Base-by-base conservation (phyloP, 1,284 basidiomycete genomes). In the Sparassis latifolia region DNA sequence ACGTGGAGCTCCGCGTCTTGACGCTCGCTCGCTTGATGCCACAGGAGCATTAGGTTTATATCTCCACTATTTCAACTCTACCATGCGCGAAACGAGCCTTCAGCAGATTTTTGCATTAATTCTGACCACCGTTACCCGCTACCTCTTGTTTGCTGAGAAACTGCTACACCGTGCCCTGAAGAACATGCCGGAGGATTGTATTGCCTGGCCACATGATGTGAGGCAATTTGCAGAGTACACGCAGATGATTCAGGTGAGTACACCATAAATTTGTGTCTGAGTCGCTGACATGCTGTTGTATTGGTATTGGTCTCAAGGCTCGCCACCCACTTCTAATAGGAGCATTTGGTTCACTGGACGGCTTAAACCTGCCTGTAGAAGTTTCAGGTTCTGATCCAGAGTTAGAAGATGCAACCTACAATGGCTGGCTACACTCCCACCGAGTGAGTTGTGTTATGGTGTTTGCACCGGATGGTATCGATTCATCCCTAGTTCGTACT, bases 331-430 rank as follows among this genome's bases (percentile, higher is more conserved):
- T 59, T 0, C 65, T 78, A 2, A 49, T 39, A 4, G 72, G 72
- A 0, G 73, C 71, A 4, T 74, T 78, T 61, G 71, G 66, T 4
- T 57, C 48, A 31, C 45, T 66, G 2, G 62, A 69, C 51, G 66
- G 66, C 0, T 45, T 69, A 2, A 67, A 66, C 33, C 45, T 69
- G 2, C 53, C 55, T 1, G 53, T 58, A 0, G 55, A 57, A 10
- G 48, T 45, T 1, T 61, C 63, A 1, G 51, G 10, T 6, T 6
- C 50, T 37, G 69, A 79, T 59, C 52, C 56, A 0, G 69, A 73
- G 9, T 61, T 75, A 2, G 71, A 78, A 54, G 77, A 78, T 63
- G 67, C 69, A 1, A 77, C 70, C 4, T 78, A 69, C 52, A 78
- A 77, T 66, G 71, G 75, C 0, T 79, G 76, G 76, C 47, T 70